A percentile compares a stretch with the other conserved stretches of the same genome.
These are phyloP conservation scores for Conidiobolus incongruus DNA, from an alignment of 371 early-diverging fungal genomes.

Conservation along the genomic window DNA sequence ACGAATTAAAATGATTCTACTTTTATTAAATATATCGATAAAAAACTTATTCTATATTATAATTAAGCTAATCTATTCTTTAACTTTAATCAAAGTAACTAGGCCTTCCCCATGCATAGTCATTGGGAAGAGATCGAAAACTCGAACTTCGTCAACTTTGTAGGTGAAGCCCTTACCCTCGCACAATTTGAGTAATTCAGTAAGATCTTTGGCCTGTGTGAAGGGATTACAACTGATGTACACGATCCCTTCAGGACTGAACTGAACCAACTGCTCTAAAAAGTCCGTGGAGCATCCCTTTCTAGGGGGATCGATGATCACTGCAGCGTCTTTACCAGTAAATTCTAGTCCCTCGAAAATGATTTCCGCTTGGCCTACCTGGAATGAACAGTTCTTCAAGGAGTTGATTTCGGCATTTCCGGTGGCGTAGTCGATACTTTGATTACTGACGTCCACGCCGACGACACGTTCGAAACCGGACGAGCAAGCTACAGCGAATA, in stretches of 20 bases:
- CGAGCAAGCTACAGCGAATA: slow-evolving; percentile 33
- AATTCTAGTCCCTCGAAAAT: slow-evolving; percentile 23
- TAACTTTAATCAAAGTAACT: slow-evolving; percentile 16
- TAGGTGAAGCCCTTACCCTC: slow-evolving; percentile 14
- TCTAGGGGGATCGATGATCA: slow-evolving; percentile 43
- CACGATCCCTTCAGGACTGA: slow-evolving; percentile 30
- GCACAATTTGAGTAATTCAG: slow-evolving; percentile 16
- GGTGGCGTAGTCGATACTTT: slow-evolving; percentile 25
- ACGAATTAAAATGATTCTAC: no score
- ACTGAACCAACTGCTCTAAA: slow-evolving; percentile 27
- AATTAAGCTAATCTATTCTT: neutral
- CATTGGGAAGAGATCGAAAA: slow-evolving; percentile 48
- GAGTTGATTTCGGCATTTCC: slow-evolving; percentile 30
- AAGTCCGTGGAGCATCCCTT: slow-evolving; percentile 33
- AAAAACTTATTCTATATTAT: neutral
- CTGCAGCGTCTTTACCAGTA: slow-evolving; percentile 20
- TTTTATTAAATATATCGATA: no score
- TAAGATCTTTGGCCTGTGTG: slow-evolving; percentile 28
- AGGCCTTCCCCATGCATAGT: slow-evolving; percentile 34
- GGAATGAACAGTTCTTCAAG: slow-evolving; percentile 21
- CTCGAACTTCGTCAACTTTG: slow-evolving; percentile 20
- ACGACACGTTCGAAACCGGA: slow-evolving; percentile 23
- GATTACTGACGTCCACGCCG: slow-evolving; percentile 34
- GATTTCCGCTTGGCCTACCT: slow-evolving; percentile 23
- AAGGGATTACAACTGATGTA: slow-evolving; percentile 40